Evolutionary conservation across 352 stramenopile species (phyloP).

Genomic region (Peronospora destructor): DNA sequence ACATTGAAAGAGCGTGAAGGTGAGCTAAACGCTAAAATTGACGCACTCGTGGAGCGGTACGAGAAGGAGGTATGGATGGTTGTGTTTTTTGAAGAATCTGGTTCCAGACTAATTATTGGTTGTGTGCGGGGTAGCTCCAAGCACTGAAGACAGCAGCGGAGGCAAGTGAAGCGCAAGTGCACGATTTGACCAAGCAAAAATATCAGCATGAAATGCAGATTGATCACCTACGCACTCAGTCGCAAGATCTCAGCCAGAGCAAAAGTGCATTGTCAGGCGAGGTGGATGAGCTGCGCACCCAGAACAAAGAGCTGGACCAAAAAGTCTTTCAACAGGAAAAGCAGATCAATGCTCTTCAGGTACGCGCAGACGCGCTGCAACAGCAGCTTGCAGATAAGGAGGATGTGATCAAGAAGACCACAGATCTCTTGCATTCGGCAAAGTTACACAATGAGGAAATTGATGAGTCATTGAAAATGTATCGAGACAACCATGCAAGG

Average conservation of each 20-base stretch:
- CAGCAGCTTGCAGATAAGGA: constrained; percentile 79
- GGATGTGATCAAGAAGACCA: constrained; percentile 65
- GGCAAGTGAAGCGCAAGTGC: constrained; percentile 42
- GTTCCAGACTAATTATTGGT: not conserved
- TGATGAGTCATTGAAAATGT: constrained; percentile 83
- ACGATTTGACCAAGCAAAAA: constrained; percentile 61
- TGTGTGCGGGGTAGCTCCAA: constrained; percentile 30
- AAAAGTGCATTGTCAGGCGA: constrained; percentile 39
- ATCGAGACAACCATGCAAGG: constrained; percentile 75
- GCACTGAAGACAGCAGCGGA: constrained; percentile 38
- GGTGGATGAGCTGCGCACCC: constrained; percentile 42
- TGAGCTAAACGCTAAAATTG: constrained; percentile 62
- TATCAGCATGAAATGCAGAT: constrained; percentile 78
- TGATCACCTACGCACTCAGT: constrained; percentile 56
- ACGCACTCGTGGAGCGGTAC: constrained; percentile 43
- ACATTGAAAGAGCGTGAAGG: constrained; percentile 54
- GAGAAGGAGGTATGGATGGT: constrained; percentile 50
- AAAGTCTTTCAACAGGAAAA: constrained; percentile 81
- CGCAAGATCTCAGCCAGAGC: constrained; percentile 44
- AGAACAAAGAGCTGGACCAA: constrained; percentile 83
- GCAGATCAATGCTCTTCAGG: constrained; percentile 66
- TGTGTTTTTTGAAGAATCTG: not conserved
- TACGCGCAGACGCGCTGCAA: constrained; percentile 56
- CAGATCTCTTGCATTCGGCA: constrained; percentile 54
- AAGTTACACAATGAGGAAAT: constrained; percentile 74